These are phyloP conservation scores for Phytophthora hybrid DNA, from an alignment of 352 stramenopile species.

Conservation along the genomic window DNA sequence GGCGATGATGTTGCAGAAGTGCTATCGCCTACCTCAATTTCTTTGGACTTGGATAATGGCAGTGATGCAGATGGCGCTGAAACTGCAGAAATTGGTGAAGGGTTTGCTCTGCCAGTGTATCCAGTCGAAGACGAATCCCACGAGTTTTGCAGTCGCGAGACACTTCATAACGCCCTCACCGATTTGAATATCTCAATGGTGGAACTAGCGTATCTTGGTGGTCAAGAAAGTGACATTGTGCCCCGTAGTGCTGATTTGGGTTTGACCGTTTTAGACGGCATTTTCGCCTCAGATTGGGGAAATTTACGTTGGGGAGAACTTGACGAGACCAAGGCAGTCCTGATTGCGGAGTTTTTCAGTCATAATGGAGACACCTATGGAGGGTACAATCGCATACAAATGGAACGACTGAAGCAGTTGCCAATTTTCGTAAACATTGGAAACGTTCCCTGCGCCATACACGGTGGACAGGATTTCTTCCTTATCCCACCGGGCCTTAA, in stretches of 20 bases:
- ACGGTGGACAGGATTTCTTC: conserved; percentile 57
- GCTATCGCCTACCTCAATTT: conserved; percentile 15
- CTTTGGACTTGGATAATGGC: conserved; percentile 16
- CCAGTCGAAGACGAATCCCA: conserved; percentile 42
- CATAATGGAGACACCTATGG: conserved; percentile 64
- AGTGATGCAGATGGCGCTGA: conserved; percentile 23
- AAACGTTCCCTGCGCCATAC: conserved; percentile 47
- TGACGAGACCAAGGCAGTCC: conserved; percentile 40
- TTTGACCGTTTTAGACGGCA: conserved; percentile 60
- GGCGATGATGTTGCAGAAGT: conserved; percentile 10
- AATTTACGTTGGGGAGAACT: conserved; percentile 54
- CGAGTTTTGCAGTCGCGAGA: conserved; percentile 65
- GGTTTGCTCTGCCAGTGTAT: conserved; percentile 26
- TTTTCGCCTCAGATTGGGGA: conserved; percentile 45
- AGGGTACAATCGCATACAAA: conserved; percentile 74
- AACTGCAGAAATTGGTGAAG: conserved; percentile 26
- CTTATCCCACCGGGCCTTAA: conserved; percentile 72
- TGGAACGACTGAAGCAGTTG: conserved; percentile 73
- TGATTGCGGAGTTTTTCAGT: conserved; percentile 76
- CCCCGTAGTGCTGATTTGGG: conserved; percentile 52
- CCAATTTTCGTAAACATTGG: conserved; percentile 77
- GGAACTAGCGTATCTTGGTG: conserved; percentile 82
- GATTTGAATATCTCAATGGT: conserved; percentile 68
- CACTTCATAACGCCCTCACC: conserved; percentile 55
- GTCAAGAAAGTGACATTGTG: conserved; percentile 72